phyloP scores from a whole-genome alignment of 2,329 filamentous ascomycete genomes.

The Metarhizium rileyi region DNA sequence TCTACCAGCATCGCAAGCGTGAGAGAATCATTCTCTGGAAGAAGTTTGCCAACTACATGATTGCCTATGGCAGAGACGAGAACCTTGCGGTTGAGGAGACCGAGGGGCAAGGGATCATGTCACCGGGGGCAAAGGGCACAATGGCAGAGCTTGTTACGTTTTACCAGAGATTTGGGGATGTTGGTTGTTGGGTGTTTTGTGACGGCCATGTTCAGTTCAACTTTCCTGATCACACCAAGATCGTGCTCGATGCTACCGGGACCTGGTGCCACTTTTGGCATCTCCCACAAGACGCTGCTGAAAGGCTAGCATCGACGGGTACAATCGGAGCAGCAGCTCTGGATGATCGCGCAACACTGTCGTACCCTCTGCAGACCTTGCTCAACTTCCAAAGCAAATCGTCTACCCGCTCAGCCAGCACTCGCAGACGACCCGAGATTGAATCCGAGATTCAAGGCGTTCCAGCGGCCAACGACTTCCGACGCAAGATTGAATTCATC shows the following conservation, averaged over 20 bases:
- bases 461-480: slow-evolving; percentile 62
- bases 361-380: slow-evolving; percentile 63
- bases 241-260: slow-evolving; percentile 67
- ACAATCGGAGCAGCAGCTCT: slow-evolving; percentile 62
- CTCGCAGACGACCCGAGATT: slow-evolving; percentile 50
- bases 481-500: slow-evolving; percentile 66
- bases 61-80: slow-evolving; percentile 64
- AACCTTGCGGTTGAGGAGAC: slow-evolving; percentile 38
- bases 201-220: slow-evolving; percentile 80
- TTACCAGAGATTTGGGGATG: slow-evolving; percentile 72
- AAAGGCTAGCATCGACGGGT: slow-evolving; percentile 52
- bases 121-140: slow-evolving; percentile 26
- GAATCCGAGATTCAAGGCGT: slow-evolving; percentile 51
- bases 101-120: slow-evolving; percentile 28
- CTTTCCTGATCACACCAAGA: slow-evolving; percentile 81
- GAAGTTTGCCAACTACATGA: slow-evolving; percentile 68
- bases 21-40: slow-evolving; percentile 61
- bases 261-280: slow-evolving; percentile 71
- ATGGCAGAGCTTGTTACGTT: slow-evolving; percentile 59
- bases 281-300: slow-evolving; percentile 60
- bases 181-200: slow-evolving; percentile 72
- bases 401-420: slow-evolving; percentile 33
- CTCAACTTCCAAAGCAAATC: slow-evolving; percentile 54
- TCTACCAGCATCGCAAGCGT: slow-evolving; percentile 55
- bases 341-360: slow-evolving; percentile 60